Evolutionary conservation across 306 rosid species (phyloP), one percentile per base, ranked within the genome.

Genomic region (Lablab purpureus): DNA sequence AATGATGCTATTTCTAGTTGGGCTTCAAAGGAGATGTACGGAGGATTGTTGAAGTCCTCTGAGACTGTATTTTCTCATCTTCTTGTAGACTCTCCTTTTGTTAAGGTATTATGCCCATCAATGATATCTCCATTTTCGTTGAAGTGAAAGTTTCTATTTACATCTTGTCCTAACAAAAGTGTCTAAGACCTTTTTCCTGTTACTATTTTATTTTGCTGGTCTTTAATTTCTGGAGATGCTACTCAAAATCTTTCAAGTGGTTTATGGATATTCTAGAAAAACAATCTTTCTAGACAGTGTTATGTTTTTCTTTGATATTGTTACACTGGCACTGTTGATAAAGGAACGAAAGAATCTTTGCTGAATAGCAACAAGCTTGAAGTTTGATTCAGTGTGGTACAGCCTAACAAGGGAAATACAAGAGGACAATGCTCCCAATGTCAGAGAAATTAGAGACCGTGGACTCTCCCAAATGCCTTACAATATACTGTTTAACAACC

Each of bases 1-100:
- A 90, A 92, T 11, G 86, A 92, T 73, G 92, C 93, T 32, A 92
- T 92, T 74, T 87, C 97, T 70, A 87, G 97, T 76, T 92, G 97
- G 97, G 97, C 91, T 54, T 92, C 97, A 54, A 90, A 90, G 88
- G 95, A 92, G 89, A 92, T 89, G 97, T 92, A 92, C 25, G 91
- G 84, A n/a, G 93, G 94, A 77, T 79, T 81, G 79, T 69, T 92
- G 85, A 82, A 83, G 78, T 92, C 95, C 75, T 88, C 95, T 37
- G 60, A 76, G 58, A 75, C 84, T 6, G 97, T 90, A 68, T 84
- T 78, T 68, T 88, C 95, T 75, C 97, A 92, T 83, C 97, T 88
- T 85, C 91, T 92, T 54, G 89, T 86, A n/a, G 89, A 92, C 84
- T 79, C 93, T 80, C 92, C 95, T 18, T 92, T 92, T 84, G 93